Evolutionary conservation across 1,139 yeast species (phyloP), one percentile per base, ranked within the genome.

Genomic region (Lizanozyma gosingica): DNA sequence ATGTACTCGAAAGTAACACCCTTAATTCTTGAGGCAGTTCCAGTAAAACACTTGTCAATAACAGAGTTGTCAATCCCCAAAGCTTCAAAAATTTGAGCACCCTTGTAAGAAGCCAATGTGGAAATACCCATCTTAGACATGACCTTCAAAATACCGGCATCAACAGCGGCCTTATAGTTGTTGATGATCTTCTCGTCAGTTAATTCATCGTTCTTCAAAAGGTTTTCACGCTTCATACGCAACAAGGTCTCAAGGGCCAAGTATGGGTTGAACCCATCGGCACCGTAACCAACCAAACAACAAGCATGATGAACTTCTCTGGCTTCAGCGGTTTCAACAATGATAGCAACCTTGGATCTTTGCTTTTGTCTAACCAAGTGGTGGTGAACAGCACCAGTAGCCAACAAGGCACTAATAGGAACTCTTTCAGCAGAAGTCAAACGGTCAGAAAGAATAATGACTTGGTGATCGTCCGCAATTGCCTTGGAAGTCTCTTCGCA

Each of bases 121-220:
- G 97, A 90, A 54, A 92, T 92, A 73, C 98, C 98, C 97, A 92
- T 92, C 73, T 92, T 92, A 37, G 97, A 86, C 98, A 92, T 92
- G 46, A 92, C 97, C 69, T 92, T 92, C 57, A 87, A 71, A 50
- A 92, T 83, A 64, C 97, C 97, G 43, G 88, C 82, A 58, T 90
- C 95, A 46, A 85, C 72, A 15, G 97, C 81, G 49, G 76, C 70
- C 60, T 82, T 83, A 68, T 86, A 92, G 69, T 92, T 90, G 41
- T 69, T 70, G 47, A 90, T 63, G 47, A 88, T 73, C 49, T 74
- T 60, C 33, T 74, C 76, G 46, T 80, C 80, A 34, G 80, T 59
- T 43, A 84, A 60, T 15, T 65, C 60, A 37, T 66, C 76, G 47
- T 78, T 74, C 53, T 79, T 74, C 50, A 90, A 70, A 53, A 92